Conservation (phyloP, 108 stramenopile species). For the Nannochloropsis granulata region DNA sequence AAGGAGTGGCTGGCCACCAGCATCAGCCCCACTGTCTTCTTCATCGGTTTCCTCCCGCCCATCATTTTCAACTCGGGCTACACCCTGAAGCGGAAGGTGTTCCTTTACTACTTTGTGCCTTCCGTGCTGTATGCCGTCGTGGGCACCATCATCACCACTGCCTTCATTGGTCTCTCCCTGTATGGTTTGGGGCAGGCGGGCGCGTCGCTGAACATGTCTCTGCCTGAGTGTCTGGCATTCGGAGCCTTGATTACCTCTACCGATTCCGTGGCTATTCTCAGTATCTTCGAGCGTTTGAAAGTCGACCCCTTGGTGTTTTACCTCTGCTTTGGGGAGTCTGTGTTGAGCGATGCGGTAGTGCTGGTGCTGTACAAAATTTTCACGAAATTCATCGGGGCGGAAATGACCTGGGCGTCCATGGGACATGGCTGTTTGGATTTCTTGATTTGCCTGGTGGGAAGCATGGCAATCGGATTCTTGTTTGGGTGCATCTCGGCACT, state of each 20-base stretch:
- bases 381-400: slow-evolving; percentile 41
- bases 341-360: slow-evolving; percentile 90
- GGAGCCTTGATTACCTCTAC: slow-evolving; percentile 63
- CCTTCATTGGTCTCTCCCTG: slow-evolving; percentile 44
- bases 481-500: slow-evolving; percentile 39
- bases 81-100: slow-evolving; percentile 44
- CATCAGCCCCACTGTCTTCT: slow-evolving; percentile 47
- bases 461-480: slow-evolving; percentile 42
- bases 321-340: slow-evolving; percentile 76
- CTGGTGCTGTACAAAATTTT: slow-evolving; percentile 56
- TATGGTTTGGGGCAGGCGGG: slow-evolving; percentile 12
- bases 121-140: slow-evolving; percentile 49
- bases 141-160: slow-evolving; percentile 51
- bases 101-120: slow-evolving; percentile 48
- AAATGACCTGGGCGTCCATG: slow-evolving; percentile 33
- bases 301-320: slow-evolving; percentile 67
- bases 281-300: slow-evolving; percentile 51
- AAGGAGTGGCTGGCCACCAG: neutral
- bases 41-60: slow-evolving; percentile 58
- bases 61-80: slow-evolving; percentile 76
- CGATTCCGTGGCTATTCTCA: slow-evolving; percentile 61
- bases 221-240: slow-evolving; percentile 55
- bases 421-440: slow-evolving; percentile 45
- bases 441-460: slow-evolving; percentile 53
- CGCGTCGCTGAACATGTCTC: slow-evolving; percentile 4